Conservation (phyloP, 148 eudicot genomes). For the Heliosperma pusillum region DNA sequence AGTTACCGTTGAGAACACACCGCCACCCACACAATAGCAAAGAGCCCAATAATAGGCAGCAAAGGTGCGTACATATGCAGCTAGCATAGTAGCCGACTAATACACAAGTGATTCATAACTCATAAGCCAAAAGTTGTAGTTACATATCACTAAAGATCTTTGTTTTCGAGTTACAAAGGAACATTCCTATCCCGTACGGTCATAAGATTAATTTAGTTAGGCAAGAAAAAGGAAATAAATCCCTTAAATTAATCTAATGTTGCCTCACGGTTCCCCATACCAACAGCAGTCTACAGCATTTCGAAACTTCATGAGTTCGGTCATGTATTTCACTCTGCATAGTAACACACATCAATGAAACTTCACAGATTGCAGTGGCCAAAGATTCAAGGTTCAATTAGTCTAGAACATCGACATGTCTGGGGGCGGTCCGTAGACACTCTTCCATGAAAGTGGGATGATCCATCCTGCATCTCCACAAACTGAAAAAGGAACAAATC, state of each 20-base stretch:
- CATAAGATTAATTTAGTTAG: neutral
- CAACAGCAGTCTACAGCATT: slow-evolving; percentile 1
- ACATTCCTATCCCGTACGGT: neutral
- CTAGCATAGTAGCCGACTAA: neutral
- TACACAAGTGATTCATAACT: neutral
- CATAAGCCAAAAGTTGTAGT: neutral
- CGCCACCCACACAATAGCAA: neutral
- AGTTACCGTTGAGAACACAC: neutral
- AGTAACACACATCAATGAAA: neutral
- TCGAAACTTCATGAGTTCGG: slow-evolving; percentile 1
- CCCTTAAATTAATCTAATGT: neutral
- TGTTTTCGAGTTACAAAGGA: neutral
- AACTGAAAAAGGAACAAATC: slow-evolving; percentile 34
- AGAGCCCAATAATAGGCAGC: neutral
- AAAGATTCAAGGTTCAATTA: neutral
- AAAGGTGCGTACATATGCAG: neutral
- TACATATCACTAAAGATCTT: neutral
- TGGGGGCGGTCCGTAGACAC: slow-evolving; percentile 94
- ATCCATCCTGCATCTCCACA: slow-evolving; percentile 66
- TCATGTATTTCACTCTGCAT: neutral
- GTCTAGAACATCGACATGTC: slow-evolving; percentile 74
- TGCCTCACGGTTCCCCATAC: neutral
- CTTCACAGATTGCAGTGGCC: neutral
- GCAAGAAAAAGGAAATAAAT: neutral
- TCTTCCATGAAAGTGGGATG: slow-evolving; percentile 91